Conservation (phyloP, 139 green algal species). For the Monoraphidium neglectum region DNA sequence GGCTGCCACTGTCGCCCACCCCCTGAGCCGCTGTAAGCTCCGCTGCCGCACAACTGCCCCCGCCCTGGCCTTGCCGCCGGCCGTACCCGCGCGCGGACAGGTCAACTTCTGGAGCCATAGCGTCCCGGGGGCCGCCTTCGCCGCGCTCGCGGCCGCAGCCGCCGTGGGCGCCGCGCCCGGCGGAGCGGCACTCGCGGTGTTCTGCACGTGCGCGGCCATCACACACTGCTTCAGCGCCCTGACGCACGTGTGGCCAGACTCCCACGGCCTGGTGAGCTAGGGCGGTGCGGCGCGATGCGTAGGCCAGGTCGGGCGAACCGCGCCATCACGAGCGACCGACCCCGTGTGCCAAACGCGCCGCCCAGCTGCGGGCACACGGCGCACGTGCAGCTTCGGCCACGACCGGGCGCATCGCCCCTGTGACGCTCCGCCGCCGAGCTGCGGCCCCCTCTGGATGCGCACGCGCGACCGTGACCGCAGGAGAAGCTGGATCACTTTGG, state of each 20-base stretch:
- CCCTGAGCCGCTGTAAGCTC: too few species aligned
- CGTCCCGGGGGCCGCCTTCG: slow-evolving; percentile 60
- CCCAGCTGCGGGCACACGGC: background rate
- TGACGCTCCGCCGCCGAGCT: too few species aligned
- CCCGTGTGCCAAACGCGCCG: too few species aligned
- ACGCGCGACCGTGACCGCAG: too few species aligned
- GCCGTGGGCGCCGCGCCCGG: slow-evolving; percentile 23
- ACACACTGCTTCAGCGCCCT: slow-evolving; percentile 78
- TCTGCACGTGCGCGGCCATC: slow-evolving; percentile 63
- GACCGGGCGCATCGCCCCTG: too few species aligned
- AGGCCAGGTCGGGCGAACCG: background rate
- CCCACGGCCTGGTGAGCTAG: slow-evolving; percentile 9
- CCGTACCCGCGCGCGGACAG: too few species aligned
- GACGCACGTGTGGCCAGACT: slow-evolving; percentile 55
- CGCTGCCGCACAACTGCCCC: too few species aligned
- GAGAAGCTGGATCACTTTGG: slow-evolving; percentile 89
- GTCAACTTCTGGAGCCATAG: slow-evolving; percentile 87
- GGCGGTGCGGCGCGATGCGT: background rate
- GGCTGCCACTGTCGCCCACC: too few species aligned
- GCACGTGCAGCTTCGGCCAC: too few species aligned
- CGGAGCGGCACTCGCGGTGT: slow-evolving; percentile 52
- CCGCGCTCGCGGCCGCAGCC: slow-evolving; percentile 57
- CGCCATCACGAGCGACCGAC: too few species aligned
- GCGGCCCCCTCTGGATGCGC: background rate
- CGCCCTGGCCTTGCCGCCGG: too few species aligned